phyloP scores from a whole-genome alignment of 2,329 filamentous ascomycete genomes.

The Trichophyton schoenleinii region DNA sequence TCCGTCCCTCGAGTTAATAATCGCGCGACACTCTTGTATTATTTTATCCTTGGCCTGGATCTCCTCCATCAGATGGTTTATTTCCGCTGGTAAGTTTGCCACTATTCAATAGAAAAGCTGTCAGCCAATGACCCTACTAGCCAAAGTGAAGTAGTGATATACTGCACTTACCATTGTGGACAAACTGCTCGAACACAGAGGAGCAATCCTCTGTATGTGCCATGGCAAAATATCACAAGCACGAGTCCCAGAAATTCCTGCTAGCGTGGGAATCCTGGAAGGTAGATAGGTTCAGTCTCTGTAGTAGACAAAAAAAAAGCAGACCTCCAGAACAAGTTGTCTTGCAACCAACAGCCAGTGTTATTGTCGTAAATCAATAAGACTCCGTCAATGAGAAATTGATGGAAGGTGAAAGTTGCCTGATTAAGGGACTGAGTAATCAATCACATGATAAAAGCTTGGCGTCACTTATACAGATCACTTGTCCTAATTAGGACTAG shows the following conservation, averaged over 20 bases:
- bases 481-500: neutral
- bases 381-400: neutral
- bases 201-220: slow-evolving; percentile 48
- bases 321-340: neutral
- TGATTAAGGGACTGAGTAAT: neutral
- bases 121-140: slow-evolving; percentile 6
- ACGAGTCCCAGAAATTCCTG: neutral
- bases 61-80: slow-evolving; percentile 54
- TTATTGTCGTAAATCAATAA: neutral
- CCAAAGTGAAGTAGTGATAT: neutral
- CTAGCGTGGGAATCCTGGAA: neutral
- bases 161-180: slow-evolving; percentile 44
- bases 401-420: neutral
- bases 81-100: slow-evolving; percentile 50
- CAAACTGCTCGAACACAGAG: slow-evolving; percentile 52
- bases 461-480: neutral
- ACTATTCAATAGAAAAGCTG: slow-evolving; percentile 18
- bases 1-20: slow-evolving; percentile 46
- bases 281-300: neutral
- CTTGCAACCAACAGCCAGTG: too few relatives aligned
- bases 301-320: neutral
- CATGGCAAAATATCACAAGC: slow-evolving; percentile 21
- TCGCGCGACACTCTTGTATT: slow-evolving; percentile 45
- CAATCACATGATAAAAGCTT: neutral
- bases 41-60: slow-evolving; percentile 52